Percentiles rank a stretch among this genome's conserved stretches.
phyloP scores from a whole-genome alignment of 805 yeast species.

The Hanseniaspora vineae region DNA sequence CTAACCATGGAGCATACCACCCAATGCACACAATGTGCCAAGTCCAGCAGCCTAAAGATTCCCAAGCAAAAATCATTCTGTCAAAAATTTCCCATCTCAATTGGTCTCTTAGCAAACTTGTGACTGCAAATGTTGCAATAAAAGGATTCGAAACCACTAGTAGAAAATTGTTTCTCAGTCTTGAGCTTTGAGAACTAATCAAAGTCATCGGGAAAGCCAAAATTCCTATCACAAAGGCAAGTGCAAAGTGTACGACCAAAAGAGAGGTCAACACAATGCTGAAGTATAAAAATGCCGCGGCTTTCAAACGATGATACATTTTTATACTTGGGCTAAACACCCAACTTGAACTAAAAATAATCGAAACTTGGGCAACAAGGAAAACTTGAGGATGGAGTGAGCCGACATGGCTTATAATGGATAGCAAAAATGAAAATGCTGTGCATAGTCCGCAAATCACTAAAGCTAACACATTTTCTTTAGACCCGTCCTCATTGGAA shows the following conservation, averaged over 20 bases:
- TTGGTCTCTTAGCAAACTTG: slow-evolving; percentile 21
- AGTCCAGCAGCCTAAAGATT: slow-evolving; percentile 67
- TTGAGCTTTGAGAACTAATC: slow-evolving; percentile 16
- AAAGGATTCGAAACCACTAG: slow-evolving; percentile 43
- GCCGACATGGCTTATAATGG: slow-evolving; percentile 3
- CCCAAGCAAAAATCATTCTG: slow-evolving; percentile 52
- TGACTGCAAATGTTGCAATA: slow-evolving; percentile 22
- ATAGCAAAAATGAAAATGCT: slow-evolving; percentile 15
- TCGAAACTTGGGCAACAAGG: slow-evolving; percentile 9
- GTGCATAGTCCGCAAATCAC: slow-evolving; percentile 20
- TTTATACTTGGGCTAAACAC: slow-evolving; percentile 9
- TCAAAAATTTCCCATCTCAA: slow-evolving; percentile 30
- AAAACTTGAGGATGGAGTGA: slow-evolving; percentile 2
- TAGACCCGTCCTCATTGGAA: slow-evolving; percentile 4
- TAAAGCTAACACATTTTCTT: slow-evolving; percentile 12
- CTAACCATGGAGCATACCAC: slow-evolving; percentile 77
- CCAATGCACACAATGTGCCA: slow-evolving; percentile 63
- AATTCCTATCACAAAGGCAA: slow-evolving; percentile 61
- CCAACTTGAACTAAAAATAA: slow-evolving; percentile 12
- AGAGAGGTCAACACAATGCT: slow-evolving; percentile 62
- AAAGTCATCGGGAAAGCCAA: slow-evolving; percentile 66
- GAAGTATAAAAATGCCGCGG: slow-evolving; percentile 42
- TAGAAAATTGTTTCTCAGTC: slow-evolving; percentile 21
- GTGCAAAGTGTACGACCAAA: slow-evolving; percentile 71
- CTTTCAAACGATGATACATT: slow-evolving; percentile 23